Conservation (phyloP, 768 basidiomycete genomes). For the Tulasnella calospora region DNA sequence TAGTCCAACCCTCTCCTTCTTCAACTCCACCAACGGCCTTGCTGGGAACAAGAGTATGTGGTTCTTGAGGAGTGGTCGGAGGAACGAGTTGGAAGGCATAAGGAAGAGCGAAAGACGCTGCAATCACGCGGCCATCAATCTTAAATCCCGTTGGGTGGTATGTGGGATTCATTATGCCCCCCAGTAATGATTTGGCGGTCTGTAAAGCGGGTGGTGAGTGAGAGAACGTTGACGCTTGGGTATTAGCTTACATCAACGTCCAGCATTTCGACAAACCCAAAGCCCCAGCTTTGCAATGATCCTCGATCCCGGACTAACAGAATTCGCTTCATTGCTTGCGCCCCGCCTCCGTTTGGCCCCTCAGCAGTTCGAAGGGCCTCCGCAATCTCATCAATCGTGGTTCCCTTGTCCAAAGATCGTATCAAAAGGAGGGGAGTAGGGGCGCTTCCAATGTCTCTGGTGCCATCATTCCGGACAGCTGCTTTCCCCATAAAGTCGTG, state of each 20-base stretch:
- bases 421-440: constrained; percentile 80
- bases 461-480: constrained; percentile 83
- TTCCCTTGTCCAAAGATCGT: constrained; percentile 82
- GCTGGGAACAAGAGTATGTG: constrained; percentile 66
- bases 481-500: constrained; percentile 45
- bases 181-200: constrained; percentile 79
- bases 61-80: constrained; percentile 69
- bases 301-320: constrained; percentile 84
- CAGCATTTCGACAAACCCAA: constrained; percentile 88
- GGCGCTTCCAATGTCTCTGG: constrained; percentile 87
- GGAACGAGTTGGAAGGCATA: constrained; percentile 81
- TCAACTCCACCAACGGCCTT: constrained; percentile 65
- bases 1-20: constrained; percentile 54
- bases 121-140: constrained; percentile 82
- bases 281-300: constrained; percentile 85
- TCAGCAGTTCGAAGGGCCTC: constrained; percentile 78
- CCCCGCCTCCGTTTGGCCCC: constrained; percentile 70
- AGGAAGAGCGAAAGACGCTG: constrained; percentile 87
- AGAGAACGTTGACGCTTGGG: neutral
- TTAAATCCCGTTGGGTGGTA: constrained; percentile 91
- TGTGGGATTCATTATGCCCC: constrained; percentile 78
- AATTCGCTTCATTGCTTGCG: constrained; percentile 81
- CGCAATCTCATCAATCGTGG: constrained; percentile 81
- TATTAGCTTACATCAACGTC: constrained; percentile 61
- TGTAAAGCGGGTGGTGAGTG: constrained; percentile 36